Evolutionary conservation across 2,329 filamentous ascomycete genomes (phyloP).

Genomic region (Fusarium metavorans): DNA sequence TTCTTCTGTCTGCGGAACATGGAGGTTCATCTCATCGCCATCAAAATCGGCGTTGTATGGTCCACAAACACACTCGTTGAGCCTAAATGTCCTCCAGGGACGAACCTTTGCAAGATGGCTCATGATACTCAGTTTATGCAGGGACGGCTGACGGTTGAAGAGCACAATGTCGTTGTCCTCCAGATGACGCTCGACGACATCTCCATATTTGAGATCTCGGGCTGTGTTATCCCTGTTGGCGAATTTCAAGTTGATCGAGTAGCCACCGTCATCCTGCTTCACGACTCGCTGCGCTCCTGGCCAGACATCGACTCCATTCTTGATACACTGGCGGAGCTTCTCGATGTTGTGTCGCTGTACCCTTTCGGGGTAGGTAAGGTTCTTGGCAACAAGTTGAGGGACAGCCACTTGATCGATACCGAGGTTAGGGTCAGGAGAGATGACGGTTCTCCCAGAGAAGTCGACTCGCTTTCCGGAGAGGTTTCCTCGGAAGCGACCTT

Average conservation of each 20-base stretch:
- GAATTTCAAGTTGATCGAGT: conserved; percentile 82
- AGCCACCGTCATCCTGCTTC: conserved; percentile 75
- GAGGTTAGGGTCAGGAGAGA: conserved; percentile 95
- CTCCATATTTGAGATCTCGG: conserved; percentile 80
- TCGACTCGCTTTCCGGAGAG: conserved; percentile 98
- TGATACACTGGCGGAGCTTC: conserved; percentile 80
- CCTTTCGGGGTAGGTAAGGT: conserved; percentile 93
- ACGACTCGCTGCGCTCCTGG: conserved; percentile 88
- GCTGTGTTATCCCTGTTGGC: conserved; percentile 79
- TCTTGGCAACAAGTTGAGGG: conserved; percentile 91
- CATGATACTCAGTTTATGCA: conserved; percentile 99
- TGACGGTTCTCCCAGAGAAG: conserved; percentile 97
- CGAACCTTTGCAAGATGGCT: conserved; percentile 93
- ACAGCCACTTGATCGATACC: conserved; percentile 95
- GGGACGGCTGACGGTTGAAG: conserved; percentile 96
- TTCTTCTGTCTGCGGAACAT: conserved; percentile 98
- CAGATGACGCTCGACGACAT: conserved; percentile 93
- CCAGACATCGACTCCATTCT: conserved; percentile 81
- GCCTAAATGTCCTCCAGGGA: conserved; percentile 93
- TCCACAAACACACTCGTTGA: conserved; percentile 98
- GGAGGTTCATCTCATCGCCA: conserved; percentile 98
- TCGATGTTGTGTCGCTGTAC: conserved; percentile 87
- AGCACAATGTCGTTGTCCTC: conserved; percentile 96
- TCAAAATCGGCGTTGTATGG: conserved; percentile 99
- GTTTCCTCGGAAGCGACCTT: conserved; percentile 96